Evolutionary conservation across 768 basidiomycete genomes (phyloP).

Genomic region (Thelephora aurantiotincta): DNA sequence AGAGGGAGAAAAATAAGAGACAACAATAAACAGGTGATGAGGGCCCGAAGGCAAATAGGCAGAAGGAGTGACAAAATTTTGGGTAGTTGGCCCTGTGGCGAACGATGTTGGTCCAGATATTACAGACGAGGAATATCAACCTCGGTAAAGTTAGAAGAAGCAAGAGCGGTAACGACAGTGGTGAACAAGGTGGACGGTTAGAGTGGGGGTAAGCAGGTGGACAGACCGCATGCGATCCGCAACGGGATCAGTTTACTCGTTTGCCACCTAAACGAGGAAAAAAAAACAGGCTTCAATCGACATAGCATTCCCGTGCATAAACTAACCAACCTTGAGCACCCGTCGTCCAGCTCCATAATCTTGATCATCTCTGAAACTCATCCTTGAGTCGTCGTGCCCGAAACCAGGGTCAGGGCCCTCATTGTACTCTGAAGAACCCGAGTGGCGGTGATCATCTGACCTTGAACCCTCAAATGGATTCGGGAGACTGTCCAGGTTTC

Average conservation of each 20-base stretch:
- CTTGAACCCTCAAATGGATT: constrained; percentile 3
- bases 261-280: constrained; percentile 7
- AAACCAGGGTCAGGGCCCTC: constrained; percentile 3
- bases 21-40: no score
- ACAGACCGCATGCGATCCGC: no score
- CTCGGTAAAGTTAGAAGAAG: no score
- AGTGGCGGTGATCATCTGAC: neutral
- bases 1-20: no score
- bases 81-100: no score
- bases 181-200: no score
- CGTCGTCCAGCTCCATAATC: constrained; percentile 18
- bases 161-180: no score
- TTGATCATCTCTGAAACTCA: constrained; percentile 19
- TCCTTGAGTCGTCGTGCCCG: constrained; percentile 12
- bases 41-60: no score
- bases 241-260: constrained; percentile 3
- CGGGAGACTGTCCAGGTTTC: constrained; percentile 4
- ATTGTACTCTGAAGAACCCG: constrained; percentile 1
- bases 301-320: no score
- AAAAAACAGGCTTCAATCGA: neutral
- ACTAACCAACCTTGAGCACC: constrained; percentile 17
- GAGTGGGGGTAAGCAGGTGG: neutral
- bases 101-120: no score
- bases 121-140: no score
- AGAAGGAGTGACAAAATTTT: no score